Base-by-base conservation (phyloP, 2,329 filamentous ascomycete genomes). In the Magnaporthiopsis poae region DNA sequence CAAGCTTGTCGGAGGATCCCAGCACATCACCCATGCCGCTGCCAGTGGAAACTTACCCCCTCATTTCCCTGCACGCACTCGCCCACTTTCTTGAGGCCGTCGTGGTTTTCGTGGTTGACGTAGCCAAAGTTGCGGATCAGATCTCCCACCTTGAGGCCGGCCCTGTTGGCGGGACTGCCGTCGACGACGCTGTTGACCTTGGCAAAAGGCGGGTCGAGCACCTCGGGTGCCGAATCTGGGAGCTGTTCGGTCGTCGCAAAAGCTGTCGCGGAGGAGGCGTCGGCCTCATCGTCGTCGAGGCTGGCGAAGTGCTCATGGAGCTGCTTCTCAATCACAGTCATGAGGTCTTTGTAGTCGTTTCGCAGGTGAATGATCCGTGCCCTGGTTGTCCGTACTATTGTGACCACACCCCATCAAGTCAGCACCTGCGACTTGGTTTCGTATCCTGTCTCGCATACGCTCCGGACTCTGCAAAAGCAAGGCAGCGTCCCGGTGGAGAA, bases 321-420 rank as follows among this genome's bases (percentile, higher is more conserved):
- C 62, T 88, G 88, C 73, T 88, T 88, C 77, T 98, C 95, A 71
- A 98, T 89, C 67, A 84, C 81, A 67, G 79, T 79, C 92, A 98
- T 97, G 61, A 97, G 79, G 59, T 88, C 87, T 75, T 96, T 97
- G 80, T 96, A 94, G 77, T 99, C 95, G 74, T 97, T 98, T 70
- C 90, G 88, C 59, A 98, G 83, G 71, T 88, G 84, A 71, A 98
- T 95, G 71, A 99, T 96, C 68, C 91, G 88, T 35, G 93, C 86
- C 77, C 95, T 85, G 56, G 93, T 96, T n/a, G 92, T 96, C 69
- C 95, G 91, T 74, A 99, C 91, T 96, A 72, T 66, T 25, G 18
- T 64, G 62, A 56, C 13, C 35, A 18, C 52, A 27, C 13, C 18
- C n/a, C 33, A 7, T 13, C 18, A n/a, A 56, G 21, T 56, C 7